Percentiles rank a stretch among this genome's conserved stretches.
phyloP scores from a whole-genome alignment of 805 yeast species.

The Candida incommunis region DNA sequence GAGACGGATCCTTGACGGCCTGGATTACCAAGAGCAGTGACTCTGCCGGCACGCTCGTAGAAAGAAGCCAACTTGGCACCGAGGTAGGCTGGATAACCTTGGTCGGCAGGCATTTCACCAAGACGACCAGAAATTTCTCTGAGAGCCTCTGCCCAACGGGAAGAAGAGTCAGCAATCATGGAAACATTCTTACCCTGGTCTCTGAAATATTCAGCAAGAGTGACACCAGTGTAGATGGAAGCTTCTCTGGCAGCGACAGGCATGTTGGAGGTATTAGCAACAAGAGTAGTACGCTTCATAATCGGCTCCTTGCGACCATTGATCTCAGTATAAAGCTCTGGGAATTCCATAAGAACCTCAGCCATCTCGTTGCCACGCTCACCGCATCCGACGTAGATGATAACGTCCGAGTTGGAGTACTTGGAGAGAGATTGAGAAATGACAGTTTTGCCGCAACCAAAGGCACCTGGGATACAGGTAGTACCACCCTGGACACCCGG shows the following conservation, averaged over 20 bases:
- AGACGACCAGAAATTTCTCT: conserved; percentile 99
- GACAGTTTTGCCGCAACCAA: conserved; percentile 98
- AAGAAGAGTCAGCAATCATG: conserved; percentile 99
- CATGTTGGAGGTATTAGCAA: conserved; percentile 98
- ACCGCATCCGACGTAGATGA: conserved; percentile 92
- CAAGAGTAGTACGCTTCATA: conserved; percentile 98
- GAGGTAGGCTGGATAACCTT: conserved; percentile 99
- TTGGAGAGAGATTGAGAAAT: conserved; percentile 95
- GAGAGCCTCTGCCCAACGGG: conserved; percentile 99
- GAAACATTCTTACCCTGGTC: conserved; percentile 99
- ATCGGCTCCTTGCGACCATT: conserved; percentile 94
- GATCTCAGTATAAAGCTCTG: conserved; percentile 84
- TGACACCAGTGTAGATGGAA: conserved; percentile 96
- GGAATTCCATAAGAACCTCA: conserved; percentile 98
- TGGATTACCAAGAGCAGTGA: conserved; percentile 90
- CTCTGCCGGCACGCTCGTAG: conserved; percentile 99
- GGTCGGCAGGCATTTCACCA: conserved; percentile 99
- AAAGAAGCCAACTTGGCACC: conserved; percentile 98
- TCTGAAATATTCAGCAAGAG: conserved; percentile 97
- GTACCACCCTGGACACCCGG: conserved; percentile 99
- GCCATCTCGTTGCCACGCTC: conserved; percentile 99
- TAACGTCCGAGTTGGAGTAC: conserved; percentile 93
- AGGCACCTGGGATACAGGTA: conserved; percentile 99
- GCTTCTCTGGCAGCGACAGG: conserved; percentile 99
- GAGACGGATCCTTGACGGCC: conserved; percentile 95